Percentiles rank a stretch among this genome's conserved stretches.
Conservation (phyloP, 1,284 basidiomycete genomes). For the Afroboletus lepidellus region DNA sequence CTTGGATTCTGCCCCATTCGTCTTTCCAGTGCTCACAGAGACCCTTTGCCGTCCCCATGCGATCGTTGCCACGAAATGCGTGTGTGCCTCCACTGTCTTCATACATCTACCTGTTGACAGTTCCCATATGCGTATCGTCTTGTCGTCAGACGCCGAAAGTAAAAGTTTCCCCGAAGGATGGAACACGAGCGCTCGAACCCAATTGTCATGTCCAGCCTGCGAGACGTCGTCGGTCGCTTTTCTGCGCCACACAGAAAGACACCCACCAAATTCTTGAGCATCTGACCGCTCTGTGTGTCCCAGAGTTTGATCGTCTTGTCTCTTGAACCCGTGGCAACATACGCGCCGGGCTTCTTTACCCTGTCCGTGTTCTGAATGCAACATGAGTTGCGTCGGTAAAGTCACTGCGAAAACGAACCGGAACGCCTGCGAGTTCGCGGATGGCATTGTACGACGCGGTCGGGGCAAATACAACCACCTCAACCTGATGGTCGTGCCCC, state of each 20-base stretch:
- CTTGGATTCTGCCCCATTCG: constrained; percentile 36
- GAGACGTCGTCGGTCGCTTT: constrained; percentile 11
- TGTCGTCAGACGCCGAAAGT: constrained; percentile 87
- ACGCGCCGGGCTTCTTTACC: constrained; percentile 50
- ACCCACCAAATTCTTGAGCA: constrained; percentile 59
- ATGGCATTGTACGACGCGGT: constrained; percentile 71
- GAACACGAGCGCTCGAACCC: constrained; percentile 81
- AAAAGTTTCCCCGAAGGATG: constrained; percentile 86
- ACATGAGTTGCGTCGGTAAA: constrained; percentile 9
- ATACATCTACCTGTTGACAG: constrained; percentile 76
- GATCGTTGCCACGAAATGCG: constrained; percentile 82
- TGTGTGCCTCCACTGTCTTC: constrained; percentile 84
- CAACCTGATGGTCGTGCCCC: constrained; percentile 87
- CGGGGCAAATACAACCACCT: constrained; percentile 83
- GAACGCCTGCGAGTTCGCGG: constrained; percentile 73
- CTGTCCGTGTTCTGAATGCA: constrained; percentile 43
- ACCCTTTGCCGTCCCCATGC: constrained; percentile 70
- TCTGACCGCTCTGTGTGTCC: constrained; percentile 79
- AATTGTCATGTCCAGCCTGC: constrained; percentile 79
- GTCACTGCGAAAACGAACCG: constrained; percentile 39
- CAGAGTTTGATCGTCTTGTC: constrained; percentile 89
- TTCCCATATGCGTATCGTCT: constrained; percentile 89
- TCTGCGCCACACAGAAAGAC: neutral
- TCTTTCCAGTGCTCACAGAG: constrained; percentile 32
- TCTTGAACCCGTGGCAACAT: constrained; percentile 78